Evolutionary conservation across 148 eudicot species (phyloP).

Genomic region (Vaccinium corymbosum): DNA sequence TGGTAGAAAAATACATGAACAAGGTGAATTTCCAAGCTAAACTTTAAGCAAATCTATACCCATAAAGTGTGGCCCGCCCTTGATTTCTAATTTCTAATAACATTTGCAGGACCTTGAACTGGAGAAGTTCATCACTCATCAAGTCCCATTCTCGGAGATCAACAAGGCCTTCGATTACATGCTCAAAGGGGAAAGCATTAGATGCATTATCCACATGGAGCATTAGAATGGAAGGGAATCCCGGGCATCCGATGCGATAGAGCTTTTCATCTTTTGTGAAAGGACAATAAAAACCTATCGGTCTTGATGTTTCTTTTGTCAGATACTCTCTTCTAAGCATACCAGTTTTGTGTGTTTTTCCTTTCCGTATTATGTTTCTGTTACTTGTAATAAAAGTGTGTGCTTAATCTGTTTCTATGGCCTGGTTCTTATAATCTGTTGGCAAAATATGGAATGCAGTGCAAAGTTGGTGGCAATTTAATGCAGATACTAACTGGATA

Average conservation of each 20-base stretch:
- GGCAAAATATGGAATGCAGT: no score
- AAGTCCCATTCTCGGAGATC: slow-evolving; percentile 44
- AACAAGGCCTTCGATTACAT: slow-evolving; percentile 58
- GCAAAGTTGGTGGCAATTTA: no score
- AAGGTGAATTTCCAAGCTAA: slow-evolving; percentile 30
- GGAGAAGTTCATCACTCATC: slow-evolving; percentile 56
- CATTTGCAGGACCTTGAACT: slow-evolving; percentile 4
- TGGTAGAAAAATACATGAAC: slow-evolving; percentile 73
- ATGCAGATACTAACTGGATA: no score
- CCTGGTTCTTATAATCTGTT: background rate
- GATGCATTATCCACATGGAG: slow-evolving; percentile 25
- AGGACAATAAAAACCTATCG: background rate
- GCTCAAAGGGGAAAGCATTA: slow-evolving; percentile 34
- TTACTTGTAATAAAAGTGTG: background rate
- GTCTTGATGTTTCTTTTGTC: background rate
- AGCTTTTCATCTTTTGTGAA: background rate
- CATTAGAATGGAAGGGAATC: background rate
- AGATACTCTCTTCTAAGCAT: background rate
- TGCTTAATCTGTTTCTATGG: background rate
- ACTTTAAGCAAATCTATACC: background rate
- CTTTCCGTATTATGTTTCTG: background rate
- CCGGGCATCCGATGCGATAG: background rate
- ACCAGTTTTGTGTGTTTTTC: background rate
- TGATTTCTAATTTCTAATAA: background rate
- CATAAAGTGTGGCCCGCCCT: background rate